phyloP scores from a whole-genome alignment of 768 basidiomycete species.

The Fibroporia radiculosa region DNA sequence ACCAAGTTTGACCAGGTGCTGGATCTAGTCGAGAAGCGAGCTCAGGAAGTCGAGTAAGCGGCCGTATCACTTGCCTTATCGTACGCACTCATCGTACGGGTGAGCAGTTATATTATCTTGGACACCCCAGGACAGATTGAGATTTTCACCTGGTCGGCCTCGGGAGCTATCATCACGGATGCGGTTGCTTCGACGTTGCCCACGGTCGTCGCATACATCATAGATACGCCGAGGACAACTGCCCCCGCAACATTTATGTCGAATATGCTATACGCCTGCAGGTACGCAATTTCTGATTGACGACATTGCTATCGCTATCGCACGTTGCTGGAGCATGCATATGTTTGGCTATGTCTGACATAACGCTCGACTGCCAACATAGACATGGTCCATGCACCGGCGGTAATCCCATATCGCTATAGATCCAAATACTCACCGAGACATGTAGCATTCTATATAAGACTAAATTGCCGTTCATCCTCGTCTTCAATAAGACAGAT shows the following conservation, averaged over 20 bases:
- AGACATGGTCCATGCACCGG: too few relatives aligned
- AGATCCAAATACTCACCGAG: background rate
- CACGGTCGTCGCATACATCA: slow-evolving; percentile 92
- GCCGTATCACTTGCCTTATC: background rate
- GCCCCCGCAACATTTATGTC: slow-evolving; percentile 99
- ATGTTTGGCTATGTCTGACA: background rate
- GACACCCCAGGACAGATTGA: slow-evolving; percentile 99
- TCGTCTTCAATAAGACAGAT: slow-evolving; percentile 99
- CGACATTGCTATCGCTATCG: background rate
- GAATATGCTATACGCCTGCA: slow-evolving; percentile 99
- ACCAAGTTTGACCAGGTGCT: slow-evolving; percentile 99
- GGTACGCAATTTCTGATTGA: slow-evolving; percentile 45
- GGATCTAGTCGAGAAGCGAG: slow-evolving; percentile 82
- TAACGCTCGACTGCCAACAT: background rate
- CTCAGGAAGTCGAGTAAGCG: slow-evolving; percentile 79
- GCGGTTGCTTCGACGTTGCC: slow-evolving; percentile 90
- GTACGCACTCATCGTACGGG: background rate
- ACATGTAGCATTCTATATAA: slow-evolving; percentile 84
- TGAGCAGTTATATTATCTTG: slow-evolving; percentile 82
- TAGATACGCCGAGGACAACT: slow-evolving; percentile 92
- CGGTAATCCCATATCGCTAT: background rate
- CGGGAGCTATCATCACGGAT: slow-evolving; percentile 97
- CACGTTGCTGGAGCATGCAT: background rate
- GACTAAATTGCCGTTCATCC: slow-evolving; percentile 92
- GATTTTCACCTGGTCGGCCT: slow-evolving; percentile 99